A percentile compares a stretch with the other conserved stretches of the same genome.
phyloP scores from a whole-genome alignment of 352 stramenopile species.

The Phytopythium montanum region DNA sequence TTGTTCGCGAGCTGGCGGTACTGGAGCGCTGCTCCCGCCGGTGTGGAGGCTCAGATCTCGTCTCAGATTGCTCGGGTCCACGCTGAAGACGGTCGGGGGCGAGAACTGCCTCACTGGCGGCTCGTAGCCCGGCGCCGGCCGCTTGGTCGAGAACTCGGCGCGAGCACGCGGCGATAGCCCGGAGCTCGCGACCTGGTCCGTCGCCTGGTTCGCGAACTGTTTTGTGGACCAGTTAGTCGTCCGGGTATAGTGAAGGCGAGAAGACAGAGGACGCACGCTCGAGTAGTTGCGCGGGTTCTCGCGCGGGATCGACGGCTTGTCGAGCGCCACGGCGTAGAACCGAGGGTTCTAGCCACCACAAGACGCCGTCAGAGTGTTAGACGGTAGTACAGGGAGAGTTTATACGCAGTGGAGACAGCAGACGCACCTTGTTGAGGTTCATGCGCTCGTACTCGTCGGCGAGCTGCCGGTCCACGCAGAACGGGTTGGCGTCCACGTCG shows the following conservation, averaged over 20 bases:
- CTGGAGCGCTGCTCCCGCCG: background rate
- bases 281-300: slow-evolving; percentile 77
- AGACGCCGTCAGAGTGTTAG: background rate
- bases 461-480: slow-evolving; percentile 67
- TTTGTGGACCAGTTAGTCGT: background rate
- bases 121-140: slow-evolving; percentile 34
- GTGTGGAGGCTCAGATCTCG: background rate
- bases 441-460: slow-evolving; percentile 68
- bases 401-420: background rate
- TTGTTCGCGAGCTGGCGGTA: slow-evolving; percentile 26
- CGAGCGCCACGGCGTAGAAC: slow-evolving; percentile 59
- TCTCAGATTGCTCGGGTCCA: slow-evolving; percentile 42
- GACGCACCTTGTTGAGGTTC: slow-evolving; percentile 76
- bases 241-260: background rate
- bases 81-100: slow-evolving; percentile 40
- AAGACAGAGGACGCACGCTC: slow-evolving; percentile 31
- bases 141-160: slow-evolving; percentile 47
- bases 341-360: slow-evolving; percentile 52
- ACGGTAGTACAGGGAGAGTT: background rate
- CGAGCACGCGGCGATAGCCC: slow-evolving; percentile 36
- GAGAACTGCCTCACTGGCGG: slow-evolving; percentile 36
- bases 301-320: slow-evolving; percentile 31
- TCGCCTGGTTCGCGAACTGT: slow-evolving; percentile 66
- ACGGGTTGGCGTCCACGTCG: slow-evolving; percentile 63
- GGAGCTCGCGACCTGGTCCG: slow-evolving; percentile 58